These are phyloP conservation scores for Apiotrichum gracile DNA, from an alignment of 1,284 basidiomycete genomes.

Conservation along the genomic window DNA sequence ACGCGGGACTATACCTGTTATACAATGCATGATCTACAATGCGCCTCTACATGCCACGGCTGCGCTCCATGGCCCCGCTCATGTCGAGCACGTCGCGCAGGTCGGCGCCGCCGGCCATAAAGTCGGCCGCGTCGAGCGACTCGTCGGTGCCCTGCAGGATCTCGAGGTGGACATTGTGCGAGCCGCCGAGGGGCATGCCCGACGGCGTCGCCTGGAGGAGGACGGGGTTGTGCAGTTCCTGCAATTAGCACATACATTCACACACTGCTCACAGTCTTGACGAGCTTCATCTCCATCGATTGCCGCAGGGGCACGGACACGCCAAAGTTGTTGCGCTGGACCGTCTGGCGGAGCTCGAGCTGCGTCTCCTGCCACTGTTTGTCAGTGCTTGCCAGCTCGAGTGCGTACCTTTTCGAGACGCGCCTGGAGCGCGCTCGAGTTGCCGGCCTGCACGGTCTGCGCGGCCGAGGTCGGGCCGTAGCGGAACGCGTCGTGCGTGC, in stretches of 20 bases:
- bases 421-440: constrained; percentile 37
- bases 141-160: constrained; percentile 88
- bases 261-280: constrained; percentile 57
- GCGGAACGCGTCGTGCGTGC: constrained; percentile 43
- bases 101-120: constrained; percentile 52
- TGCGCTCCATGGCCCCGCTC: constrained; percentile 39
- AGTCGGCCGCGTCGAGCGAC: constrained; percentile 63
- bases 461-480: constrained; percentile 38
- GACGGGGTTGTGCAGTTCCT: constrained; percentile 40
- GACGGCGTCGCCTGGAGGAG: constrained; percentile 31
- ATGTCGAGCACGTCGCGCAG: constrained; percentile 37
- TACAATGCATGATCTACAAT: constrained; percentile 25
- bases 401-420: constrained; percentile 41
- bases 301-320: constrained; percentile 79
- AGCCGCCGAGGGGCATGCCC: constrained; percentile 41
- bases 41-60: constrained; percentile 32
- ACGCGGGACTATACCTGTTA: no score
- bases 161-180: constrained; percentile 74
- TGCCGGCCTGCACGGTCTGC: constrained; percentile 30
- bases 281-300: constrained; percentile 90
- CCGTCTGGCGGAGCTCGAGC: constrained; percentile 74
- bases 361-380: constrained; percentile 87
- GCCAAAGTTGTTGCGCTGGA: constrained; percentile 80
- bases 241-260: background rate
- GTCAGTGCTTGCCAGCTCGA: background rate